phyloP scores from a whole-genome alignment of 2,329 filamentous ascomycete genomes.

The Fonsecaea monophora region DNA sequence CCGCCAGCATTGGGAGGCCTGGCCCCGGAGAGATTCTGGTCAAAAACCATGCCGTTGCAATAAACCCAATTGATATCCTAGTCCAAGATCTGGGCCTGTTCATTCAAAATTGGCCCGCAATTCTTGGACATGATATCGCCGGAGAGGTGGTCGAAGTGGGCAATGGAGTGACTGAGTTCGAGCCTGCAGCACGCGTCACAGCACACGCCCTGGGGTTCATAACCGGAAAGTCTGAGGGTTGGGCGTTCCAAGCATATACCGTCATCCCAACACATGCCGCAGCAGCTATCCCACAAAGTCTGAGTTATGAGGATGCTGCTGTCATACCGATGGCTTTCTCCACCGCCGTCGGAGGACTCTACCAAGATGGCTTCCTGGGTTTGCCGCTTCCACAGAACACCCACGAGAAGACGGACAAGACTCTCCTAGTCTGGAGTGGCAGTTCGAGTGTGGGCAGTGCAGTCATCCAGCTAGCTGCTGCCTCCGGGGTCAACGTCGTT shows the following conservation, averaged over 20 bases:
- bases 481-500: slow-evolving; percentile 48
- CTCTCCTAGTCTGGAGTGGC: slow-evolving; percentile 52
- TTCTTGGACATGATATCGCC: slow-evolving; percentile 35
- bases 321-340: slow-evolving; percentile 47
- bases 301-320: slow-evolving; percentile 45
- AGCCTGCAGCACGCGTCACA: slow-evolving; percentile 42
- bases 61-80: slow-evolving; percentile 47
- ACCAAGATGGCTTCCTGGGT: slow-evolving; percentile 37
- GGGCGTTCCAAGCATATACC: slow-evolving; percentile 43
- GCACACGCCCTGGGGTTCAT: slow-evolving; percentile 34
- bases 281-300: slow-evolving; percentile 42
- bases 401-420: slow-evolving; percentile 9
- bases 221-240: slow-evolving; percentile 32
- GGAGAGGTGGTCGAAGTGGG: slow-evolving; percentile 33
- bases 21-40: slow-evolving; percentile 38
- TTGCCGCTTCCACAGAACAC: slow-evolving; percentile 38
- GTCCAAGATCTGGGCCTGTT: slow-evolving; percentile 42
- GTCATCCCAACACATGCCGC: slow-evolving; percentile 37
- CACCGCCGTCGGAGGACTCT: slow-evolving; percentile 47
- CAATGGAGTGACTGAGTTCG: slow-evolving; percentile 39
- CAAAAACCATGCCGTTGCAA: slow-evolving; percentile 40
- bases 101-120: slow-evolving; percentile 38
- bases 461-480: slow-evolving; percentile 50
- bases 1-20: slow-evolving; percentile 25
- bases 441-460: slow-evolving; percentile 52